Evolutionary conservation across 805 yeast genomes (phyloP).

Genomic region (Teunomyces aglyptinius): DNA sequence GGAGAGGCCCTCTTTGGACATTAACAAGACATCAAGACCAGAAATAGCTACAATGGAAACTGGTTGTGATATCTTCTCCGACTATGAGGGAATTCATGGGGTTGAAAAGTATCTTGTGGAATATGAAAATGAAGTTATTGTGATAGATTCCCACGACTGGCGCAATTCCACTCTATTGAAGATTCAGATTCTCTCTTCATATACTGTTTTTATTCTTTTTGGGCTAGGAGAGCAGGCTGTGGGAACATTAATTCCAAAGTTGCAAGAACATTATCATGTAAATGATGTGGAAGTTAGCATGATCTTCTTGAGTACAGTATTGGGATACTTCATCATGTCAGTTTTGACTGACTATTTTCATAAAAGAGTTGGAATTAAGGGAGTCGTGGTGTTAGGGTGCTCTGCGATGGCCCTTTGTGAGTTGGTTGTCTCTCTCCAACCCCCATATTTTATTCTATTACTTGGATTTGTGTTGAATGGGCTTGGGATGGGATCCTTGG

Average conservation of each 20-base stretch:
- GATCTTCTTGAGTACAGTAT: slow-evolving; percentile 50
- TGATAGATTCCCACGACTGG: slow-evolving; percentile 41
- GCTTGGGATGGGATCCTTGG: slow-evolving; percentile 55
- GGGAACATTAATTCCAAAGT: slow-evolving; percentile 56
- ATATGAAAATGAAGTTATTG: slow-evolving; percentile 23
- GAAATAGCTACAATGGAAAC: not conserved
- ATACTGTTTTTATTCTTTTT: slow-evolving; percentile 40
- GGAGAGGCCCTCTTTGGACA: not conserved
- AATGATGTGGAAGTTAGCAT: slow-evolving; percentile 48
- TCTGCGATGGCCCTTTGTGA: slow-evolving; percentile 36
- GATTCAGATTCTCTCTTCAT: slow-evolving; percentile 43
- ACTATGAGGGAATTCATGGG: slow-evolving; percentile 1
- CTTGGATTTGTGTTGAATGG: slow-evolving; percentile 45
- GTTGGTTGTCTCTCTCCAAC: slow-evolving; percentile 34
- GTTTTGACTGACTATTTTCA: slow-evolving; percentile 45
- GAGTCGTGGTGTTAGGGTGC: slow-evolving; percentile 39
- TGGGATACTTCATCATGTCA: slow-evolving; percentile 58
- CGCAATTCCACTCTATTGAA: slow-evolving; percentile 35
- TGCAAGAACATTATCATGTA: slow-evolving; percentile 47
- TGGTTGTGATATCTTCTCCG: not conserved
- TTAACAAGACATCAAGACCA: not conserved
- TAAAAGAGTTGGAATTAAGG: slow-evolving; percentile 45
- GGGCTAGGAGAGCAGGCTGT: slow-evolving; percentile 63
- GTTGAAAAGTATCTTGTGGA: not conserved
- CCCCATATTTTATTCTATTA: slow-evolving; percentile 43